A percentile compares a stretch with the other conserved stretches of the same genome.
Evolutionary conservation across 805 yeast genomes (phyloP).

Genomic region (Ogataea methanolica): DNA sequence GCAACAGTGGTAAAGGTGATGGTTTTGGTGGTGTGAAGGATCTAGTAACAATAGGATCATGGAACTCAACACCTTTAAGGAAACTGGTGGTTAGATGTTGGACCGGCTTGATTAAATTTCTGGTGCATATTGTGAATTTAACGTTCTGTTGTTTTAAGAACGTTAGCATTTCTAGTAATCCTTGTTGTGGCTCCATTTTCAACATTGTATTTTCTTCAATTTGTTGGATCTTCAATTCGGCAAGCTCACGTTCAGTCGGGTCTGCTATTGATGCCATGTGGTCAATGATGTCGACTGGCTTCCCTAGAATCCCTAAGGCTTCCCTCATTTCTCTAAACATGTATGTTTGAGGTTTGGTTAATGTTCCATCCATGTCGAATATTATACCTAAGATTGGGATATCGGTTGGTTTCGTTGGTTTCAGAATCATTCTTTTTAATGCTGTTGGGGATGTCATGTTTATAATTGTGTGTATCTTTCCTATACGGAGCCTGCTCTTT

Average conservation of each 20-base stretch:
- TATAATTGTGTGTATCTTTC: not conserved
- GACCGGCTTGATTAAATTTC: constrained; percentile 54
- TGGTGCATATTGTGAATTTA: constrained; percentile 56
- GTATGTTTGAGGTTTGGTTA: constrained; percentile 55
- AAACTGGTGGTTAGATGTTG: constrained; percentile 42
- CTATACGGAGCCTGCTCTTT: no score
- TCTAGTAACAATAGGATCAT: constrained; percentile 54
- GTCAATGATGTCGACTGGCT: constrained; percentile 48
- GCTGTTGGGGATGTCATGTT: not conserved
- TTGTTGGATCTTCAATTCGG: constrained; percentile 40
- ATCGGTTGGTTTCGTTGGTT: constrained; percentile 21
- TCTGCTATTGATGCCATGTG: constrained; percentile 42
- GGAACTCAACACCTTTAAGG: constrained; percentile 33
- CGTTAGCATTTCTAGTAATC: constrained; percentile 39
- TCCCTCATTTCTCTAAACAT: constrained; percentile 52
- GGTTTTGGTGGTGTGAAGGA: constrained; percentile 69
- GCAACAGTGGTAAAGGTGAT: constrained; percentile 54
- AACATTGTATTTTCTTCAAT: constrained; percentile 65
- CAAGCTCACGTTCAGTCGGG: constrained; percentile 35
- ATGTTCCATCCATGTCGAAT: constrained; percentile 80
- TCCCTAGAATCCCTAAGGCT: constrained; percentile 43
- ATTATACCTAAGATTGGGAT: constrained; percentile 40
- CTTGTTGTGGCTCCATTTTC: constrained; percentile 47
- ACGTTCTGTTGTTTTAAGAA: constrained; percentile 26
- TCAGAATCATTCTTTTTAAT: constrained; percentile 17